Evolutionary conservation across 345 rosid species (phyloP).

Genomic region (Eucalyptus erythrocorys): DNA sequence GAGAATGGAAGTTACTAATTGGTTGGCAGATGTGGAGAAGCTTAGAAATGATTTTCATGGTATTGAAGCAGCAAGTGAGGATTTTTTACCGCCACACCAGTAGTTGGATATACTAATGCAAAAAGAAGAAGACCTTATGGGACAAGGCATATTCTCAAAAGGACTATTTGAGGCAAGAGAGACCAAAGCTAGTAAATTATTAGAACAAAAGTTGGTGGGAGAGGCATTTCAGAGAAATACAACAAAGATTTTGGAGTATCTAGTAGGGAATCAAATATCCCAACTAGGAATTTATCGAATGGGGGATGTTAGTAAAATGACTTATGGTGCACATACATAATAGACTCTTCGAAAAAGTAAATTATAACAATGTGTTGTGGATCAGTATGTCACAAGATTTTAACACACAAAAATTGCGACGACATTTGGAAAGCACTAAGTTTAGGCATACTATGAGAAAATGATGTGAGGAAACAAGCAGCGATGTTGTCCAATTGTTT

Average conservation of each 20-base stretch:
- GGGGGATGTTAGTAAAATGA: neutral
- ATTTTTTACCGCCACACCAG: fast-evolving
- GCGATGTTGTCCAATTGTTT: too few species aligned
- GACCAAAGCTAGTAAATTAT: neutral
- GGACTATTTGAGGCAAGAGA: neutral
- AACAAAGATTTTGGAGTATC: neutral
- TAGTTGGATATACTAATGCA: fast-evolving
- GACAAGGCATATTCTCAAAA: fast-evolving
- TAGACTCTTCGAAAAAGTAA: too few species aligned
- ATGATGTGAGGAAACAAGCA: too few species aligned
- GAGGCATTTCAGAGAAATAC: neutral
- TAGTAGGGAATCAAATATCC: neutral
- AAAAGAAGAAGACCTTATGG: neutral
- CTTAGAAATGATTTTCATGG: neutral
- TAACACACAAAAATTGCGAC: neutral
- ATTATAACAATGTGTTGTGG: too few species aligned
- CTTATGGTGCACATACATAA: neutral
- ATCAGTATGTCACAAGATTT: neutral
- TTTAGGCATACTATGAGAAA: too few species aligned
- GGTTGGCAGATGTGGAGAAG: neutral
- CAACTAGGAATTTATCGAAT: neutral
- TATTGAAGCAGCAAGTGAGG: neutral
- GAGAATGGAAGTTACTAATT: neutral
- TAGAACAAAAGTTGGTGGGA: neutral
- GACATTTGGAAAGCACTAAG: neutral